phyloP scores from a whole-genome alignment of 192 early-diverging fungal species.

The Backusella westeae region DNA sequence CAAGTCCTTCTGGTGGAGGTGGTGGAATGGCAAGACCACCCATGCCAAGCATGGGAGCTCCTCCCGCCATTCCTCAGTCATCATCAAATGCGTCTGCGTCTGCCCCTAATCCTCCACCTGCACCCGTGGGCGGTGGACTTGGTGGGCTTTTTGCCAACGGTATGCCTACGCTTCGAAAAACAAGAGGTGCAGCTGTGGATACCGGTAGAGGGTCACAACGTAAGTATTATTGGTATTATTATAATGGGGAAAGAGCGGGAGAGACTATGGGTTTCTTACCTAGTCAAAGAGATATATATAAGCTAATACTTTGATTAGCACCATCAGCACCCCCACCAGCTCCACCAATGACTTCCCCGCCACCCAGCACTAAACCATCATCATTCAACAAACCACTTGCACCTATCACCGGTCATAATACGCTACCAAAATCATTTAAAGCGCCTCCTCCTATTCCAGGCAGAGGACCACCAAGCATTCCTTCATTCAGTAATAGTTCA shows the following conservation, averaged over 20 bases:
- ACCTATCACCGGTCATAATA: background rate
- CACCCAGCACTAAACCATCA: constrained; percentile 4
- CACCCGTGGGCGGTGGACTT: constrained; percentile 17
- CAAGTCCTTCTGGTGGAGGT: constrained; percentile 12
- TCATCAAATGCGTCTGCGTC: background rate
- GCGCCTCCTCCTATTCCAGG: constrained; percentile 29
- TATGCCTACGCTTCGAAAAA: constrained; percentile 55
- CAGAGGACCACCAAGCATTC: background rate
- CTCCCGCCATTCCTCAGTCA: background rate
- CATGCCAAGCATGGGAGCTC: constrained; percentile 12
- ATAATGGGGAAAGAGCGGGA: background rate
- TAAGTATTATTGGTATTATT: background rate
- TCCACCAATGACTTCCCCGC: constrained; percentile 14
- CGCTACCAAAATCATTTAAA: constrained; percentile 19
- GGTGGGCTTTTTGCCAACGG: constrained; percentile 47
- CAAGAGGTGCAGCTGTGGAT: constrained; percentile 23
- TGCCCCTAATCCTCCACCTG: background rate
- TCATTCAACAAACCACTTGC: constrained; percentile 3
- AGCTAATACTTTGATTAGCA: background rate
- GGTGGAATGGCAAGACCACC: constrained; percentile 36
- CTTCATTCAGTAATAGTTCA: background rate
- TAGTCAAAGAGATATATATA: no score
- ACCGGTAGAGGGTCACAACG: constrained; percentile 15
- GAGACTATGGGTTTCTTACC: background rate
- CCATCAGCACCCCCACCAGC: background rate